Base-by-base conservation (phyloP, 1,284 basidiomycete genomes). In the Fomitopsis schrenkii region DNA sequence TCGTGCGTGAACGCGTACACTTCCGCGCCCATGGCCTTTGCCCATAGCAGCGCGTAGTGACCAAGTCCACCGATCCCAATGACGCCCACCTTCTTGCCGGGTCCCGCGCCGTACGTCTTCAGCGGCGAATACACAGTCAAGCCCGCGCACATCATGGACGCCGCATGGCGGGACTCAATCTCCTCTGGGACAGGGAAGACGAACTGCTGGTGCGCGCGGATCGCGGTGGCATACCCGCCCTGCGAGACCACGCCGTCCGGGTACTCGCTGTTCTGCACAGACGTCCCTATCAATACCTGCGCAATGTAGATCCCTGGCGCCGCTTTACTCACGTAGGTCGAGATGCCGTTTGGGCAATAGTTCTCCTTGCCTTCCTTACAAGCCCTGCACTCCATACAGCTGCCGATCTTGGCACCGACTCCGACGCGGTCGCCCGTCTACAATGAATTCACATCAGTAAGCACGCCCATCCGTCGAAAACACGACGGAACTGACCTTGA, bases 111-210 rank as follows among this genome's bases (percentile, higher is more conserved):
- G 73, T 88, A 83, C 50, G 84, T 78, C 57, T 82, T 78, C 9
- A 91, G 76, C 2, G 89, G 88, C 0, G 85, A 86, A 76, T 79
- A 90, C 48, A 86, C 81, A 7, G 88, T 90, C 28, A 90, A 72
- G 55, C 88, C 88, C 5, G 79, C 88, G 68, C 88, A 90, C 46
- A 87, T 72, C 81, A 84, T 82, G 7, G 81, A 77, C 2, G 76
- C 76, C 10, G 75, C 86, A 62, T 84, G 72, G 62, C 82, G 81
- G 3, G 82, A 79, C 41, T 79, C 73, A 59, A 91, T 73, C 9
- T 69, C 77, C 5, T 88, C 82, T 1, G 90, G 89, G 58, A 93
- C 83, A 17, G 82, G 80, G 75, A 91, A 90, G 48, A 88, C 87
- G 70, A 88, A 91, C 64, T 80, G 82, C 68, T 89, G 79, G 66